phyloP scores from a whole-genome alignment of 164 flowering plant genomes.

The Platanus orientalis region DNA sequence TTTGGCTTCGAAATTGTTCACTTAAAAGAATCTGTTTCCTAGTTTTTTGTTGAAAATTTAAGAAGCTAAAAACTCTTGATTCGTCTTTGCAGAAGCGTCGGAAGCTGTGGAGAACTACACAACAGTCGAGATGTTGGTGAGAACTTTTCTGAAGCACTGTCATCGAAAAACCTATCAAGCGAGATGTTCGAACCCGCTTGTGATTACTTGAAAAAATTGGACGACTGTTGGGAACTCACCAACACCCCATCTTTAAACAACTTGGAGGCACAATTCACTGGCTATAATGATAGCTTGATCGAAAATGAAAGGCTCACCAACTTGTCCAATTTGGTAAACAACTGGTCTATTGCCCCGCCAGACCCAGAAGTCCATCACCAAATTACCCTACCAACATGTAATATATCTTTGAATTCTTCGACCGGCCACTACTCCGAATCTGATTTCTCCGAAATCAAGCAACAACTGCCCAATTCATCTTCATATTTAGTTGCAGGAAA shows the following conservation, averaged over 20 bases:
- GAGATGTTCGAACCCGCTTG: constrained; percentile 44
- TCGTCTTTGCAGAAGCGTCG: constrained; percentile 27
- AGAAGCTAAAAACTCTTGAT: not conserved
- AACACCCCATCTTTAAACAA: constrained; percentile 25
- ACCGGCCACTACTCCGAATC: constrained; percentile 14
- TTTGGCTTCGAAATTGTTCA: not conserved
- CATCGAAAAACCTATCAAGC: constrained; percentile 36
- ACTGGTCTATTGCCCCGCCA: constrained; percentile 65
- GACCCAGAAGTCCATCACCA: constrained; percentile 29
- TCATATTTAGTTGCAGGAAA: constrained; percentile 7
- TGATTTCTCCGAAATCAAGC: constrained; percentile 18
- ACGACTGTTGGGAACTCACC: constrained; percentile 41
- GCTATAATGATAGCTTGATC: constrained; percentile 17
- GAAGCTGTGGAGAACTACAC: constrained; percentile 36
- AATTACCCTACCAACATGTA: constrained; percentile 17
- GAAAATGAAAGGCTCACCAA: constrained; percentile 31
- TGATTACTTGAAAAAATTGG: constrained; percentile 50
- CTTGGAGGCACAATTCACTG: constrained; percentile 24
- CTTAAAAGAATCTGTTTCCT: too few relatives aligned
- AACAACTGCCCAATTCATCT: constrained; percentile 8
- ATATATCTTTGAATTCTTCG: constrained; percentile 22
- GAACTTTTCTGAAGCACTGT: constrained; percentile 33
- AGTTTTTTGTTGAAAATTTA: not conserved
- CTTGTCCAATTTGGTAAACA: constrained; percentile 37
- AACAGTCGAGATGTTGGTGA: constrained; percentile 37